Evolutionary conservation across 2,329 filamentous ascomycete genomes (phyloP), one percentile per base, ranked within the genome.

Genomic region (Phaeosphaeriaceae sp.): DNA sequence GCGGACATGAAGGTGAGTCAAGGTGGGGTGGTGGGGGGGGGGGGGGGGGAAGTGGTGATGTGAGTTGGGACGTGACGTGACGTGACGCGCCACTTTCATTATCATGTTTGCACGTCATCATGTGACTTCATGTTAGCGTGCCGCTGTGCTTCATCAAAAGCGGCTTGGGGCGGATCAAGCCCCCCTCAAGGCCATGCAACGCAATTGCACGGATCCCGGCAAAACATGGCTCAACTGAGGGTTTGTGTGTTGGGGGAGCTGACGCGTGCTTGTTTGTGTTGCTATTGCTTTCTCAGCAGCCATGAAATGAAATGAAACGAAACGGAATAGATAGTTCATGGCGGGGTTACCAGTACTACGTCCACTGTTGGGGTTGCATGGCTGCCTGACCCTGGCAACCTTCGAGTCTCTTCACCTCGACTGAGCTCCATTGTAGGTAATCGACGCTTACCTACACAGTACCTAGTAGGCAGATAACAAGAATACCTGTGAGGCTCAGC

Each of bases 61-160:
- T 26, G 46, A 15, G 4, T 12, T 15, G 21, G 28, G 47, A 16
- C 15, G 34, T 42, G 52, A 52, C 21, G 46, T 21, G 26, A 33
- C 38, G 37, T 42, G 56, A 52, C 52, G 61, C 51, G 55, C 33
- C 28, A 8, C n/a, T 23, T 23, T 4, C 5, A 23, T 23, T 23
- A 11, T 26, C 7, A 11, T 11, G 7, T 26, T 7, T 11, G 23
- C 23, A 26, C 23, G 23, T 11, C 23, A 26, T 26, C 23, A 26
- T 11, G 23, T 26, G 23, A 26, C 23, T 2, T 2, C 11, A 8
- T 11, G n/a, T 11, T 3, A 26, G 23, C 23, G 23, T 26, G 23
- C 23, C 3, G 6, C 23, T 5, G 11, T 9, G 6, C 23, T 5
- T 6, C 5, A 2, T 2, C 23, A 6, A 23, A 23, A 5, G 16